Evolutionary conservation across 202 grass and related monocot genomes (phyloP).

Genomic region (Schoenoplectus triqueter): DNA sequence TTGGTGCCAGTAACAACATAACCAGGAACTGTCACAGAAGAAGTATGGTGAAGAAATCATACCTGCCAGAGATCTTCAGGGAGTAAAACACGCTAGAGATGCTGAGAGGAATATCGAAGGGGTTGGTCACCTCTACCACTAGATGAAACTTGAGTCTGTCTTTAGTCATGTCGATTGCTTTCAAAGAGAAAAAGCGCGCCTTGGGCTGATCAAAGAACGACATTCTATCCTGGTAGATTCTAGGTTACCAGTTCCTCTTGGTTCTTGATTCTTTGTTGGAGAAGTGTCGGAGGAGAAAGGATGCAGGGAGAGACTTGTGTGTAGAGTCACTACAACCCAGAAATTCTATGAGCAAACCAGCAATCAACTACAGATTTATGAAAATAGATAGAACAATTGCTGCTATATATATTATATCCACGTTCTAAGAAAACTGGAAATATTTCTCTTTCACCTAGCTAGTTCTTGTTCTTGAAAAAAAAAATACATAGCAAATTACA

Average conservation of each 20-base stretch:
- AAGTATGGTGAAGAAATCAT: not conserved
- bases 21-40: not conserved
- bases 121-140: conserved; percentile 16
- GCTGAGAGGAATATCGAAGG: not conserved
- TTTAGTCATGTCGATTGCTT: not conserved
- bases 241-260: not conserved
- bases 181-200: conserved; percentile 4
- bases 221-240: not conserved
- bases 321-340: no score
- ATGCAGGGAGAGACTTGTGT: no score
- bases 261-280: not conserved
- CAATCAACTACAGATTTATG: no score
- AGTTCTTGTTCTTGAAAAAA: no score
- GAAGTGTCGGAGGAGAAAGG: no score
- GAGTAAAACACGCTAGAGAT: not conserved
- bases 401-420: no score
- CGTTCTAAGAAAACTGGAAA: no score
- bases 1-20: not conserved
- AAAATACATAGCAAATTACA: no score
- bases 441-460: no score
- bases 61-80: not conserved
- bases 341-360: no score
- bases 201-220: not conserved
- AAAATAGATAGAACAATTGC: no score
- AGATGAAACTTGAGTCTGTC: not conserved